Evolutionary conservation across 2,329 filamentous ascomycete genomes (phyloP).

Genomic region (Clonostachys sp.): DNA sequence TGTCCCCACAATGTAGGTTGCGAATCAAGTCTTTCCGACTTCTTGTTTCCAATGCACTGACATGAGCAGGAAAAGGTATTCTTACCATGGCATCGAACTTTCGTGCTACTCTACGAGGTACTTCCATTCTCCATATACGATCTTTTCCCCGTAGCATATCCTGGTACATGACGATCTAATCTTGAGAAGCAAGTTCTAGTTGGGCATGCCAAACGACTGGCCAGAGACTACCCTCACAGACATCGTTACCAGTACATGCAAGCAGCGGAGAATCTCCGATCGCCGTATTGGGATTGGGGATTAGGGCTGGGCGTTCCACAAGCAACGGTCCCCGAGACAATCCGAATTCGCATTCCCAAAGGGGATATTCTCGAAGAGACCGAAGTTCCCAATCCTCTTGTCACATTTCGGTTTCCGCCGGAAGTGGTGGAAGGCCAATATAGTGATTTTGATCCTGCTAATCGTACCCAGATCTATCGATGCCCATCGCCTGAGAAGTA

Average conservation of each 20-base stretch:
- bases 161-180: slow-evolving; percentile 3
- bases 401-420: slow-evolving; percentile 42
- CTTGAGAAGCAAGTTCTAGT: slow-evolving; percentile 43
- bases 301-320: slow-evolving; percentile 32
- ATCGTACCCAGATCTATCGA: slow-evolving; percentile 30
- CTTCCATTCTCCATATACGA: neutral
- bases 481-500: slow-evolving; percentile 31
- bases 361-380: slow-evolving; percentile 19
- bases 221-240: slow-evolving; percentile 31
- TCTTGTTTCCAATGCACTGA: neutral
- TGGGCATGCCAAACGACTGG: slow-evolving; percentile 37
- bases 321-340: slow-evolving; percentile 23
- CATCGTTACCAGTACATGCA: slow-evolving; percentile 28
- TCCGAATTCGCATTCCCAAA: slow-evolving; percentile 34
- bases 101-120: slow-evolving; percentile 49
- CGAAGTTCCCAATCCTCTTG: slow-evolving; percentile 45
- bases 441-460: slow-evolving; percentile 19
- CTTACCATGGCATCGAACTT: slow-evolving; percentile 52
- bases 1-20: slow-evolving; percentile 40
- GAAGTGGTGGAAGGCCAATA: slow-evolving; percentile 29
- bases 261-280: slow-evolving; percentile 39
- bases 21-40: neutral
- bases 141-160: neutral
- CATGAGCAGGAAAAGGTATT: slow-evolving; percentile 40
- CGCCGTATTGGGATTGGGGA: slow-evolving; percentile 54